Percentiles rank a stretch among this genome's conserved stretches.
These are phyloP conservation scores for Cytidiella melzeri DNA, from an alignment of 768 basidiomycete species.

Conservation along the genomic window DNA sequence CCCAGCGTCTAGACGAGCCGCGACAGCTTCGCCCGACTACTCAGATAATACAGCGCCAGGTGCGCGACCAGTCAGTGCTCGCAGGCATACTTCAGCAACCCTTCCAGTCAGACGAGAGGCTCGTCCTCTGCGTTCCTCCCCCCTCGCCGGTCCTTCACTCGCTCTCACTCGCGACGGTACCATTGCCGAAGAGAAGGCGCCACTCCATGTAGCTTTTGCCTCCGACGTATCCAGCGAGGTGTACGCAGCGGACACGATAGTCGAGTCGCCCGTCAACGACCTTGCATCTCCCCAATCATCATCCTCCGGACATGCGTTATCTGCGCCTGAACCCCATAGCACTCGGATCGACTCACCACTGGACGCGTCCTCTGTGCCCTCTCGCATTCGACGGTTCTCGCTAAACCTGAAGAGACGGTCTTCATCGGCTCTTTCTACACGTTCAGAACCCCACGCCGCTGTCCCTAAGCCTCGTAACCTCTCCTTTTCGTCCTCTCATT, in stretches of 20 bases:
- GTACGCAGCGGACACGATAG: conserved; percentile 5
- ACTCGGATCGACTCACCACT: too few species aligned
- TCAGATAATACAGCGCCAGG: not conserved
- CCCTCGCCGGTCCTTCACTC: conserved; percentile 23
- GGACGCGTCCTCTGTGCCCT: not conserved
- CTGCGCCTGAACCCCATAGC: too few species aligned
- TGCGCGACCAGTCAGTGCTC: conserved; percentile 10
- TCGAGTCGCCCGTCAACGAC: not conserved
- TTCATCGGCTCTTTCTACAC: not conserved
- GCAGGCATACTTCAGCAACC: conserved; percentile 2
- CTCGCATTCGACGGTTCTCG: not conserved
- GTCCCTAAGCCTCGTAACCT: not conserved
- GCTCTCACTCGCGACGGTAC: conserved; percentile 13
- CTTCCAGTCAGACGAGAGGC: conserved; percentile 12
- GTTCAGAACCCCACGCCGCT: not conserved
- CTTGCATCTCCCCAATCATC: conserved; percentile 1
- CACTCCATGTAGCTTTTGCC: too few species aligned
- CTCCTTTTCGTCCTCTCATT: not conserved
- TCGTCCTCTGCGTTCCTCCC: conserved; percentile 23
- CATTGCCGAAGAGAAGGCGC: conserved; percentile 11
- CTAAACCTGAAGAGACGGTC: not conserved
- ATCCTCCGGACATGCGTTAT: not conserved
- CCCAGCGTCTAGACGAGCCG: conserved; percentile 2
- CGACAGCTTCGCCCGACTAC: not conserved
- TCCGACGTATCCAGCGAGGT: too few species aligned